These are phyloP conservation scores for Sporisorium reilianum DNA, from an alignment of 1,284 basidiomycete genomes.

Conservation along the genomic window DNA sequence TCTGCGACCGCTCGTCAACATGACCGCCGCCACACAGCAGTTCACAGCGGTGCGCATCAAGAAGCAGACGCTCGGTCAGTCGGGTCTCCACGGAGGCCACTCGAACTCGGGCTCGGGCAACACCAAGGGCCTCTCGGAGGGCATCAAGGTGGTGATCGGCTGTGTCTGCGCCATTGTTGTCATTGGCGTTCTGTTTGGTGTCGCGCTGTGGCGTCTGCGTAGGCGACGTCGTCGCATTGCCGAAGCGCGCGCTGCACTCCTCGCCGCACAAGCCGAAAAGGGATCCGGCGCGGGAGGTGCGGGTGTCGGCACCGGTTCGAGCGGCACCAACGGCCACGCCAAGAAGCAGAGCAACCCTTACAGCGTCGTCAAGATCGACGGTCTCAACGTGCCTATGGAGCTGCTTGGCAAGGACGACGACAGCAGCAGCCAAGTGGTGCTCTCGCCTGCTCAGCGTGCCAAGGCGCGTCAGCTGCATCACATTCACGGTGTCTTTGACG, in stretches of 20 bases:
- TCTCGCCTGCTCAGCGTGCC: conserved; percentile 52
- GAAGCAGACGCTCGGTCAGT: conserved; percentile 55
- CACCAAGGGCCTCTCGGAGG: conserved; percentile 53
- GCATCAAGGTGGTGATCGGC: conserved; percentile 60
- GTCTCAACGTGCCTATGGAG: conserved; percentile 45
- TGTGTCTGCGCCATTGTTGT: conserved; percentile 54
- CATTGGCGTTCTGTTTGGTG: conserved; percentile 50
- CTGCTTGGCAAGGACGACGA: conserved; percentile 50
- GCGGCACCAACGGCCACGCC: conserved; percentile 22
- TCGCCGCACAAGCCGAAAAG: conserved; percentile 36
- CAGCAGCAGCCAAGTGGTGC: conserved; percentile 40
- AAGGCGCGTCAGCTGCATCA: conserved; percentile 53
- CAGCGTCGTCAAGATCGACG: conserved; percentile 44
- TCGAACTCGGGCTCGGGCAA: conserved; percentile 26
- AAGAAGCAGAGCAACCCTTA: conserved; percentile 52
- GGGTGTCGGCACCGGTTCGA: conserved; percentile 8
- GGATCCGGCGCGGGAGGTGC: neutral
- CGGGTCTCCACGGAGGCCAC: conserved; percentile 26
- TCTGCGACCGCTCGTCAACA: conserved; percentile 53
- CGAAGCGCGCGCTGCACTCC: conserved; percentile 37
- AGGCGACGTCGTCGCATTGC: conserved; percentile 40
- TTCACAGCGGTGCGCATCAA: conserved; percentile 61
- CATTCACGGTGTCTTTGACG: conserved; percentile 56
- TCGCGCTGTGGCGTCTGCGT: conserved; percentile 52
- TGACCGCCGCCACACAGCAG: conserved; percentile 47